Evolutionary conservation across 78 protist genomes (phyloP).

Genomic region (Dictyostelium firmibasis): DNA sequence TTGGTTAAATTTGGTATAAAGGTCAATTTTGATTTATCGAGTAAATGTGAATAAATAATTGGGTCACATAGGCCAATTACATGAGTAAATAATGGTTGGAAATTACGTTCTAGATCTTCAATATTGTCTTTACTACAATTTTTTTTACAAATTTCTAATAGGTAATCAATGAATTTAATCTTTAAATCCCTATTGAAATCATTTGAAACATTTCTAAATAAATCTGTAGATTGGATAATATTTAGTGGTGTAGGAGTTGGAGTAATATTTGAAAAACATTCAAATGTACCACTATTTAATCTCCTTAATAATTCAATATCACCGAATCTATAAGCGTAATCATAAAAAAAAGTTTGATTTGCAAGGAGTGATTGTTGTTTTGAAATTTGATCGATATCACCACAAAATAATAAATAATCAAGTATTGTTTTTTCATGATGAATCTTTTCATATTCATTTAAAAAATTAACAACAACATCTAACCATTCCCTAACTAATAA

Average conservation of each 20-base stretch:
- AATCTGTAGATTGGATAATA: too few relatives aligned
- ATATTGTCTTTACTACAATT: background rate
- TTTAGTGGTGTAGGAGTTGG: too few relatives aligned
- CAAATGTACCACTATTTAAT: too few relatives aligned
- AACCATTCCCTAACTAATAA: background rate
- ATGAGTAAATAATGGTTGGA: background rate
- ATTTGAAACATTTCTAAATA: too few relatives aligned
- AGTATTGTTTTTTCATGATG: too few relatives aligned
- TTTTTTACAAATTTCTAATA: background rate
- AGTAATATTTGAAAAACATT: too few relatives aligned
- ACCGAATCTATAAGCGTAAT: background rate
- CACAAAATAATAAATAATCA: background rate
- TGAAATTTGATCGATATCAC: background rate
- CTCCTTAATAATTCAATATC: background rate
- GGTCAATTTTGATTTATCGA: background rate
- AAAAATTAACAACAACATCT: background rate
- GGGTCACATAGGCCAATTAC: background rate
- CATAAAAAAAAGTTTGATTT: background rate
- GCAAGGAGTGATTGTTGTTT: too few relatives aligned
- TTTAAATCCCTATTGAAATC: background rate
- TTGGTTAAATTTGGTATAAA: background rate
- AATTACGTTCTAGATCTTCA: background rate
- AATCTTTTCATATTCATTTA: background rate
- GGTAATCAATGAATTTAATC: background rate
- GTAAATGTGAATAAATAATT: background rate